Conservation (phyloP, 768 basidiomycete genomes). For the Boletus speciosus region DNA sequence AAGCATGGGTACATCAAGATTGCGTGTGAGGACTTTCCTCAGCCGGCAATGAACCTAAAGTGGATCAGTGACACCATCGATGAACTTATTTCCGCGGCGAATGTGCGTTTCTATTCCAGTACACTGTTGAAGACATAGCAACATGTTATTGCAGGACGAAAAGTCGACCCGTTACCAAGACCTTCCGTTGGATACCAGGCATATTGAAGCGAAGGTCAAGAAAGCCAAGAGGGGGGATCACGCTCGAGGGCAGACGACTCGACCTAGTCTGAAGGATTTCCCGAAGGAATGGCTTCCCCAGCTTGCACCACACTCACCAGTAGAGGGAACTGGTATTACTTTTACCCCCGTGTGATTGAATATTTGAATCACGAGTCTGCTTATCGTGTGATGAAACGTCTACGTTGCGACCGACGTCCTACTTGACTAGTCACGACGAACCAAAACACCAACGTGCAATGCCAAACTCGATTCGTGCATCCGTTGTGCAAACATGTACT, state of each 20-base stretch:
- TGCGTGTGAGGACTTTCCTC: conserved; percentile 82
- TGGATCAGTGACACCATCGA: conserved; percentile 90
- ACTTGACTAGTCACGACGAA: background rate
- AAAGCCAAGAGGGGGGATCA: conserved; percentile 77
- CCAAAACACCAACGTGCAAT: conserved; percentile 7
- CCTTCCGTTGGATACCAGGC: conserved; percentile 81
- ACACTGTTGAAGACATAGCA: conserved; percentile 6
- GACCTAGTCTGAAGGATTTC: conserved; percentile 75
- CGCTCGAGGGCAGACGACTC: conserved; percentile 49
- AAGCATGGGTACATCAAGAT: conserved; percentile 88
- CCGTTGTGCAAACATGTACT: conserved; percentile 52
- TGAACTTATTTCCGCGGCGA: conserved; percentile 72
- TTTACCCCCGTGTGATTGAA: conserved; percentile 1
- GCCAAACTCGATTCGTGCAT: conserved; percentile 40
- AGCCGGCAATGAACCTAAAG: conserved; percentile 85
- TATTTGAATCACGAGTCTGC: background rate
- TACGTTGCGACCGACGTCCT: background rate
- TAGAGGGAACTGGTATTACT: conserved; percentile 10
- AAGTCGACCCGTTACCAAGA: conserved; percentile 46
- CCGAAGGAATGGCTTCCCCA: conserved; percentile 79
- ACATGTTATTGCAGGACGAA: conserved; percentile 22
- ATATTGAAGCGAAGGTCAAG: conserved; percentile 64
- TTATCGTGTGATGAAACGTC: background rate
- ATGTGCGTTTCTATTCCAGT: conserved; percentile 52
- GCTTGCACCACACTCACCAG: conserved; percentile 4